These are phyloP conservation scores for Nakazawaea sp. DNA, from an alignment of 805 yeast genomes.

Conservation along the genomic window DNA sequence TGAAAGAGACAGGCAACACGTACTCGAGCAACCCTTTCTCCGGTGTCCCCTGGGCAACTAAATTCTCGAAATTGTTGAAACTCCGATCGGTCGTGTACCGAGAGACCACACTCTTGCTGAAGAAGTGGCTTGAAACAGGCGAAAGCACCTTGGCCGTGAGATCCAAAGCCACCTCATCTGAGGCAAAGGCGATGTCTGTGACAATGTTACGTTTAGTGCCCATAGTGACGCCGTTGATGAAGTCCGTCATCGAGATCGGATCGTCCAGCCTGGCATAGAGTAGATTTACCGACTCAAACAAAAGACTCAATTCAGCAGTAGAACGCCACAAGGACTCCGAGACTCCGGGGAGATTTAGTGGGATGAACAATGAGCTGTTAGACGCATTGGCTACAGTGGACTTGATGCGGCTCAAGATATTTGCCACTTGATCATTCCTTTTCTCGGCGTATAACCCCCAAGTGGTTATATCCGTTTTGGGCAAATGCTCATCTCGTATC, in stretches of 20 bases:
- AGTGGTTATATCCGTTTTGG: constrained; percentile 37
- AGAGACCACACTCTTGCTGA: constrained; percentile 21
- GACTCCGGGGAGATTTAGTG: constrained; percentile 39
- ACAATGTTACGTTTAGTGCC: constrained; percentile 42
- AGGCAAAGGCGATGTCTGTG: constrained; percentile 23
- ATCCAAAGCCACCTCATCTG: constrained; percentile 10
- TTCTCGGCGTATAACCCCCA: constrained; percentile 35
- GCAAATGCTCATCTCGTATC: constrained; percentile 63
- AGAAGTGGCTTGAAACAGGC: constrained; percentile 14
- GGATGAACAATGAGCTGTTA: constrained; percentile 49
- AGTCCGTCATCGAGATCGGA: constrained; percentile 31
- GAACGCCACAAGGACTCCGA: constrained; percentile 37
- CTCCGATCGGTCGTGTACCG: constrained; percentile 13
- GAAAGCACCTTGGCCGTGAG: background rate
- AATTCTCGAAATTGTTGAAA: constrained; percentile 1
- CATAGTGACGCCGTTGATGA: constrained; percentile 35
- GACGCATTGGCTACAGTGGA: constrained; percentile 38
- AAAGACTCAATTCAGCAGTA: constrained; percentile 28
- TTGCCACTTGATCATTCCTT: constrained; percentile 17
- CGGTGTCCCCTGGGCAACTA: constrained; percentile 15
- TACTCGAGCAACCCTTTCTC: constrained; percentile 13
- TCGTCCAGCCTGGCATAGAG: constrained; percentile 29
- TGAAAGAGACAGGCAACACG: constrained; percentile 11
- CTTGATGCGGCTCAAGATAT: constrained; percentile 33
- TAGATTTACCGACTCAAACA: constrained; percentile 38